Evolutionary conservation across 208 protist species (phyloP).

Genomic region (Crithidia acanthocephali): DNA sequence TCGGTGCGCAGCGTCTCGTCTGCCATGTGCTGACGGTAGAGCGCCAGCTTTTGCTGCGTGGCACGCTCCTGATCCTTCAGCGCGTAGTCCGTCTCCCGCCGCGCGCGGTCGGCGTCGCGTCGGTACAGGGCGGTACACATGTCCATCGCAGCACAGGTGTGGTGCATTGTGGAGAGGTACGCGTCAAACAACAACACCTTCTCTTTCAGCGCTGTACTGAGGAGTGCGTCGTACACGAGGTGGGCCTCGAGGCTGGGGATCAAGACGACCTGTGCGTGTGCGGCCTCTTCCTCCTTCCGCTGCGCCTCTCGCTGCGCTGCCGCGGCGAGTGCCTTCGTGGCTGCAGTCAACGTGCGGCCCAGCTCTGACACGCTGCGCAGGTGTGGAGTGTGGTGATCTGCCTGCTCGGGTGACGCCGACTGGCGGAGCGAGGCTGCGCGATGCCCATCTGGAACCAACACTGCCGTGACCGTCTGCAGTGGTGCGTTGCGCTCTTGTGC

Average conservation of each 20-base stretch:
- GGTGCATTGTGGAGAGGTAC: not conserved
- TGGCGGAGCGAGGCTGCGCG: not conserved
- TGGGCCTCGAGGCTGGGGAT: not conserved
- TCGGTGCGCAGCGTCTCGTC: not conserved
- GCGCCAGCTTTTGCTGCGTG: slow-evolving; percentile 4
- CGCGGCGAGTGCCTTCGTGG: slow-evolving; percentile 5
- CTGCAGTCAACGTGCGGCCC: slow-evolving; percentile 11
- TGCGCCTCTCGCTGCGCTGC: slow-evolving; percentile 7
- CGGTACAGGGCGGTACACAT: not conserved
- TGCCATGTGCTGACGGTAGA: slow-evolving; percentile 10
- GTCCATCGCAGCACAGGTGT: not conserved
- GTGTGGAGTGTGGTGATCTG: not conserved
- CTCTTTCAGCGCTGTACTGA: not conserved
- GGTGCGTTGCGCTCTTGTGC: no score
- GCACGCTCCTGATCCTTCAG: not conserved
- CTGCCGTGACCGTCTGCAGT: not conserved
- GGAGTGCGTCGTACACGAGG: not conserved
- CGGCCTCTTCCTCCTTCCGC: slow-evolving; percentile 5
- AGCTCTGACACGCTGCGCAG: not conserved
- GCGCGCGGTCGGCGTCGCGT: not conserved
- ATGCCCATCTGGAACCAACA: not conserved
- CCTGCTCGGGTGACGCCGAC: not conserved
- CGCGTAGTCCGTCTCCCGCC: not conserved
- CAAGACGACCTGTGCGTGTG: not conserved
- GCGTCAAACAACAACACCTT: slow-evolving; percentile 13